phyloP scores from a whole-genome alignment of 345 rosid species.

The Hirschfeldia incana region DNA sequence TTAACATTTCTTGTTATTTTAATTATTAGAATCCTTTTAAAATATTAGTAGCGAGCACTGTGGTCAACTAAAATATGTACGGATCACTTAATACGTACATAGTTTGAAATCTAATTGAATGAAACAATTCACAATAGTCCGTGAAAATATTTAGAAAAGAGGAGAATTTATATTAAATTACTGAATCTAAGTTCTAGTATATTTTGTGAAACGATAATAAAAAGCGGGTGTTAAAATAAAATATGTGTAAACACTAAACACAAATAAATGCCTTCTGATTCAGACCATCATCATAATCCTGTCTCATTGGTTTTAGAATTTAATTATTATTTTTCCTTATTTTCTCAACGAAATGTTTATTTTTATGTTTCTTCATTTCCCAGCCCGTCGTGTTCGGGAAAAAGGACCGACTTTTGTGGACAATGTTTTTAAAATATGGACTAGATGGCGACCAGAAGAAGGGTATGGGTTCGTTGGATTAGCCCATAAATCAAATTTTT shows the following conservation, averaged over 20 bases:
- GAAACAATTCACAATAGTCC: background rate
- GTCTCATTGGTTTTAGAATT: conserved; percentile 28
- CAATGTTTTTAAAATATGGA: background rate
- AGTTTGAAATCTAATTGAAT: background rate
- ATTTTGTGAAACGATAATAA: background rate
- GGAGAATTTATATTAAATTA: background rate
- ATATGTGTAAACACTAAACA: conserved; percentile 29
- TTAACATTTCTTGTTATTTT: no score
- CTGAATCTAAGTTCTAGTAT: background rate
- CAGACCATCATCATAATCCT: conserved; percentile 44
- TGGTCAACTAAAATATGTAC: no score
- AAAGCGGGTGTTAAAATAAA: background rate
- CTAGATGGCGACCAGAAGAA: background rate
- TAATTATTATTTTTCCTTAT: background rate
- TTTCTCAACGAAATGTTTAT: conserved; percentile 1
- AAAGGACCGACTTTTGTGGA: background rate
- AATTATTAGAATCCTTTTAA: background rate
- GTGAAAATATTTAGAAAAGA: background rate
- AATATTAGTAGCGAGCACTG: no score
- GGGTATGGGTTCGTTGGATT: background rate
- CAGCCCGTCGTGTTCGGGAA: background rate
- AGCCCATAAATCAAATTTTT: background rate
- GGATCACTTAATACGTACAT: no score
- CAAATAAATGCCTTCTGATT: conserved; percentile 55
- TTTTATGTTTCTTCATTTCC: background rate